Conservation (phyloP, 768 basidiomycete genomes). For the Termitomyces sp. region DNA sequence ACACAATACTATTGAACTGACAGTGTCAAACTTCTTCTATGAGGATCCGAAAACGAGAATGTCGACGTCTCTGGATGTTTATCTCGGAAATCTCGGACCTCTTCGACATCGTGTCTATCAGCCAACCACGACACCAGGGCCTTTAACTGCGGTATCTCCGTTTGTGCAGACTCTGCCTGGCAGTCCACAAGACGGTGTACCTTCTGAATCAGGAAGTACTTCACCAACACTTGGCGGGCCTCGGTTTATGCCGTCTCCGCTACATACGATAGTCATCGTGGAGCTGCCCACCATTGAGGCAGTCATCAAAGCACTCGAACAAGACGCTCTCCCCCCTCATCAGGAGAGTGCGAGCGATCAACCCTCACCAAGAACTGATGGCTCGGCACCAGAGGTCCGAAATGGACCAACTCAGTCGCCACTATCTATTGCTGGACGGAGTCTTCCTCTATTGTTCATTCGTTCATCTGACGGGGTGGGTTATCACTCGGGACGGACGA, state of each 20-base stretch:
- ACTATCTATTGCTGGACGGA: constrained; percentile 59
- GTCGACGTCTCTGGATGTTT: constrained; percentile 77
- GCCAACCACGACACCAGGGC: constrained; percentile 55
- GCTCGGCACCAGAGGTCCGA: constrained; percentile 20
- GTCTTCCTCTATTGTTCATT: constrained; percentile 76
- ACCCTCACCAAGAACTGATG: constrained; percentile 24
- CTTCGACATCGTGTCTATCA: constrained; percentile 75
- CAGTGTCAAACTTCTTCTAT: constrained; percentile 86
- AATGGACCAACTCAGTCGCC: constrained; percentile 25
- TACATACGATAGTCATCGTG: constrained; percentile 81
- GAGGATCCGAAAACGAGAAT: constrained; percentile 58
- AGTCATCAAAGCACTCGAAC: constrained; percentile 73
- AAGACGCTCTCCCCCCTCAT: constrained; percentile 49
- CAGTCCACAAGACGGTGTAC: constrained; percentile 27
- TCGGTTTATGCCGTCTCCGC: constrained; percentile 47
- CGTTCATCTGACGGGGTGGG: constrained; percentile 80
- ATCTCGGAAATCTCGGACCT: constrained; percentile 86
- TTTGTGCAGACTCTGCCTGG: constrained; percentile 46
- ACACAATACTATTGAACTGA: constrained; percentile 74
- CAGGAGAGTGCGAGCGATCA: constrained; percentile 30
- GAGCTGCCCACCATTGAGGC: constrained; percentile 77
- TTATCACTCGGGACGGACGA: constrained; percentile 81
- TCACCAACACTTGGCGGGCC: constrained; percentile 26
- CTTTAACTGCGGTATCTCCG: constrained; percentile 56
- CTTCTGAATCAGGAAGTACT: constrained; percentile 23